Evolutionary conservation across 2,329 filamentous ascomycete species (phyloP).

Genomic region (Lachnellula hyalina): DNA sequence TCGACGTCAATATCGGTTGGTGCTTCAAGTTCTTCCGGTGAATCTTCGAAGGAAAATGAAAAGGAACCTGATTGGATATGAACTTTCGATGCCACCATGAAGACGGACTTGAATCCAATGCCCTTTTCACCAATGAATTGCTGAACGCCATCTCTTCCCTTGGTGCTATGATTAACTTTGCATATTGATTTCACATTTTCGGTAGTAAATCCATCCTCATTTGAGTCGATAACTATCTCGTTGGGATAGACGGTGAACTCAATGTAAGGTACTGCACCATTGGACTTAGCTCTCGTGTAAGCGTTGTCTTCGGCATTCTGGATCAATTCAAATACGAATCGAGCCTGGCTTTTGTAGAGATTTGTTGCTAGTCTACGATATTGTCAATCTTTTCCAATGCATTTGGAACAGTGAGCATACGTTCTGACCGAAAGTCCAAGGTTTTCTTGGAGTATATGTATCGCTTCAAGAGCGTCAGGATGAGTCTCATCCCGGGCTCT

Average conservation of each 20-base stretch:
- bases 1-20: too few relatives aligned
- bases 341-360: slow-evolving; percentile 36
- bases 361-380: slow-evolving; percentile 35
- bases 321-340: slow-evolving; percentile 24
- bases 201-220: slow-evolving; percentile 31
- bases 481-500: slow-evolving; percentile 3
- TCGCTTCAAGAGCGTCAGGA: slow-evolving; percentile 4
- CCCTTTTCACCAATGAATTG: slow-evolving; percentile 34
- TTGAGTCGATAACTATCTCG: slow-evolving; percentile 37
- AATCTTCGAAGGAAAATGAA: neutral
- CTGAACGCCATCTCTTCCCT: slow-evolving; percentile 19
- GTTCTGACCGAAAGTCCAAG: slow-evolving; percentile 2
- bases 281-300: slow-evolving; percentile 21
- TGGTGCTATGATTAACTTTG: slow-evolving; percentile 32
- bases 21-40: too few relatives aligned
- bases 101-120: slow-evolving; percentile 35
- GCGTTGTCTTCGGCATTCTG: slow-evolving; percentile 40
- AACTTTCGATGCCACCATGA: slow-evolving; percentile 31
- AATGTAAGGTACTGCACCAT: slow-evolving; percentile 16
- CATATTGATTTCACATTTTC: slow-evolving; percentile 36
- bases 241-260: slow-evolving; percentile 5
- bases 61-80: slow-evolving; percentile 35
- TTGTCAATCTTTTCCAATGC: slow-evolving; percentile 4
- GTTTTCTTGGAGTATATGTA: slow-evolving; percentile 4
- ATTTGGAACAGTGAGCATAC: slow-evolving; percentile 1